Evolutionary conservation across 202 grass and related monocot species (phyloP).

Genomic region (Alloteropsis angusta): DNA sequence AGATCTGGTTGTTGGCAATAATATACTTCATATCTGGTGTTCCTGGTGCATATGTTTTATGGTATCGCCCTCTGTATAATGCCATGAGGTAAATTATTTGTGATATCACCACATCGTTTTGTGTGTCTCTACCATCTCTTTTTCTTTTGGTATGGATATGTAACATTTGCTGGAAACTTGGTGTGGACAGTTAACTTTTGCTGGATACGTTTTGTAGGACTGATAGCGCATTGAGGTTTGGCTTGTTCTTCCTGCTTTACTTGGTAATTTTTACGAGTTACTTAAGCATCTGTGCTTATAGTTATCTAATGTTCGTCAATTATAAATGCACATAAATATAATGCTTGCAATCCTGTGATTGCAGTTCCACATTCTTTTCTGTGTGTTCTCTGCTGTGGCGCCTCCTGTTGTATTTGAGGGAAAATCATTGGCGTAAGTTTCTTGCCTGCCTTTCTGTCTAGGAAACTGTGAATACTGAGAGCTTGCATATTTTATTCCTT

Average conservation of each 20-base stretch:
- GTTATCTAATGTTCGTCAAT: not conserved
- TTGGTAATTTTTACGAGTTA: conserved; percentile 35
- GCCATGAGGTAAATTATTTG: conserved; percentile 72
- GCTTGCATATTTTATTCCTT: not conserved
- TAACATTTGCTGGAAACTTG: conserved; percentile 23
- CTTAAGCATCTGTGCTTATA: not conserved
- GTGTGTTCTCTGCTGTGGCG: conserved; percentile 82
- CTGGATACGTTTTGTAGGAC: conserved; percentile 59
- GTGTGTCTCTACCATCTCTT: not conserved
- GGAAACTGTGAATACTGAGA: not conserved
- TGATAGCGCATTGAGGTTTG: conserved; percentile 89
- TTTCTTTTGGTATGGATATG: conserved; percentile 16
- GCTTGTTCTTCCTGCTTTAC: conserved; percentile 97
- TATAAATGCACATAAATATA: conserved; percentile 1
- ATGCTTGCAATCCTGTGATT: conserved; percentile 14
- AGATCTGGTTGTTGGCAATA: conserved; percentile 92
- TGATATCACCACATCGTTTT: not conserved
- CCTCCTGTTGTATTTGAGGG: conserved; percentile 92
- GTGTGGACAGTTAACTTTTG: conserved; percentile 9
- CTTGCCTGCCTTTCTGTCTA: not conserved
- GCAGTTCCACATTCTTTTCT: conserved; percentile 89
- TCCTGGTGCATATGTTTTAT: conserved; percentile 91
- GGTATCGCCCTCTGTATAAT: conserved; percentile 98
- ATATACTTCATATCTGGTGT: conserved; percentile 98
- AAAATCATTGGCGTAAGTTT: conserved; percentile 95